Base-by-base conservation (phyloP, 2,329 filamentous ascomycete species). In the Xylariaceae sp. region DNA sequence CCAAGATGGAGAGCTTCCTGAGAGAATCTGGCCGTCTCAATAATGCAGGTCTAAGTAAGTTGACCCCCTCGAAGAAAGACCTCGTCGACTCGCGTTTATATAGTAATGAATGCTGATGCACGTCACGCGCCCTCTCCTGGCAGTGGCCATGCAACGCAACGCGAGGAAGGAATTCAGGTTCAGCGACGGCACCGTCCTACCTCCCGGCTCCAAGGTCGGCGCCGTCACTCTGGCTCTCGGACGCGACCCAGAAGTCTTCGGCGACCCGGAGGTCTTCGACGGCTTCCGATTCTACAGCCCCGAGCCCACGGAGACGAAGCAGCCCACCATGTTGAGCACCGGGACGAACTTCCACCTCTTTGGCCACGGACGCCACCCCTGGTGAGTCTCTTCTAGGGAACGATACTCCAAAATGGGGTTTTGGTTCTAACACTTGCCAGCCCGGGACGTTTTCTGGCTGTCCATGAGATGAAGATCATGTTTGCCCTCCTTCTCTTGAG, bases 61-160 rank as follows among this genome's bases (percentile, higher is more conserved):
- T 22, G 5, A 28, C 7, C 25, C 14, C n/a, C n/a, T n/a, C n/a
- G n/a, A n/a, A n/a, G n/a, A n/a, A n/a, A n/a, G n/a, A n/a, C n/a
- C n/a, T n/a, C n/a, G n/a, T n/a, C n/a, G n/a, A n/a, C n/a, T n/a
- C n/a, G n/a, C n/a, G n/a, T n/a, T n/a, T n/a, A n/a, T n/a, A n/a
- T n/a, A n/a, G n/a, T n/a, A n/a, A n/a, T n/a, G n/a, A n/a, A n/a
- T n/a, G n/a, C n/a, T n/a, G n/a, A n/a, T n/a, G n/a, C n/a, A n/a
- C n/a, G n/a, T n/a, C n/a, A n/a, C n/a, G n/a, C n/a, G 21, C 8
- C 8, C 21, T 23, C 21, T 8, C 21, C 8, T 23, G n/a, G 14
- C 21, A 34, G 36, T 35, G 36, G 31, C 36, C 3, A 38, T 38
- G 25, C 36, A 38, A 24, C n/a, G 36, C 11, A 38, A 38, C 21